These are phyloP conservation scores for Kwoniella sp. DNA, from an alignment of 768 basidiomycete species.

Conservation along the genomic window DNA sequence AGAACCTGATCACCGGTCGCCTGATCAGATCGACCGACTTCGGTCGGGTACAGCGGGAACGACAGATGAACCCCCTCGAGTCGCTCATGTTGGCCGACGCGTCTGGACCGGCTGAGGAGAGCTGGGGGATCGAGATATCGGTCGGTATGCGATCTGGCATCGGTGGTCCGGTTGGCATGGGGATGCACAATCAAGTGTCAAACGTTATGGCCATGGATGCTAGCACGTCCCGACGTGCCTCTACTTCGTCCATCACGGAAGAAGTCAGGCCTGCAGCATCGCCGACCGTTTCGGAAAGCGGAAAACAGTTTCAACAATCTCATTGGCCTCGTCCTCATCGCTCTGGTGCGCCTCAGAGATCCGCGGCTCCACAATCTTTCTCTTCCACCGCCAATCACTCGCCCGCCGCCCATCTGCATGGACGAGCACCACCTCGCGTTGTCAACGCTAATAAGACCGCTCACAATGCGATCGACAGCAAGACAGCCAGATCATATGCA, in stretches of 20 bases:
- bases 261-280: too few species aligned
- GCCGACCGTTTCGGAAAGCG: too few species aligned
- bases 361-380: background rate
- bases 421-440: background rate
- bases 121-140: conserved; percentile 41
- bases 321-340: conserved; percentile 3
- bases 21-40: conserved; percentile 25
- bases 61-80: conserved; percentile 27
- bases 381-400: conserved; percentile 2
- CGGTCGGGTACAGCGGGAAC: conserved; percentile 2
- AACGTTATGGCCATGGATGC: conserved; percentile 5
- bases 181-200: conserved; percentile 6
- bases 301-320: conserved; percentile 7
- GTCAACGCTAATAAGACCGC: conserved; percentile 5
- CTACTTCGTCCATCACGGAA: background rate
- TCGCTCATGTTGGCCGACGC: conserved; percentile 23
- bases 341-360: conserved; percentile 8
- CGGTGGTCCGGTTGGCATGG: background rate
- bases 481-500: background rate
- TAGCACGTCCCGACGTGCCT: background rate
- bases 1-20: conserved; percentile 42
- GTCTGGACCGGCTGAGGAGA: conserved; percentile 10
- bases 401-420: conserved; percentile 2
- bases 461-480: background rate
- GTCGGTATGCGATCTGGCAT: conserved; percentile 27